These are phyloP conservation scores for Tilletia caries DNA, from an alignment of 1,284 basidiomycete species.

Conservation along the genomic window DNA sequence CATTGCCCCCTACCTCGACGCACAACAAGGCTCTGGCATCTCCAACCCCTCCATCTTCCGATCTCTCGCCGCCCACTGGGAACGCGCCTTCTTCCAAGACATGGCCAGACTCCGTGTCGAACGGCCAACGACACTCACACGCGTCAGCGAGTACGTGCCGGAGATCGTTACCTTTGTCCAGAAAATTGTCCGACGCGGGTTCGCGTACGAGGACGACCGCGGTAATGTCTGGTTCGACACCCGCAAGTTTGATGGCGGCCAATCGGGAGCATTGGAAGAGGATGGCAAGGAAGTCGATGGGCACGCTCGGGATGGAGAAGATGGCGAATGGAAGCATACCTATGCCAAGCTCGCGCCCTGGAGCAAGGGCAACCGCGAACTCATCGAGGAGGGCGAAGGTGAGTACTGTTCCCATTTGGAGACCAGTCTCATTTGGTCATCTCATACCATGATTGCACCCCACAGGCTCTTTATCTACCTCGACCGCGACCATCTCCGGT, in stretches of 20 bases:
- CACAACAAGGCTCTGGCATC: constrained; percentile 65
- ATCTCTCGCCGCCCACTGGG: constrained; percentile 82
- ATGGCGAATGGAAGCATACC: constrained; percentile 55
- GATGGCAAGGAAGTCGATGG: constrained; percentile 32
- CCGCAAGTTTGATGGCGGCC: constrained; percentile 71
- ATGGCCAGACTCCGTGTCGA: constrained; percentile 84
- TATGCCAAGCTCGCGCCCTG: constrained; percentile 96
- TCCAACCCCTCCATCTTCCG: constrained; percentile 84
- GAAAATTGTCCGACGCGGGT: constrained; percentile 81
- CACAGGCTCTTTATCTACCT: constrained; percentile 61
- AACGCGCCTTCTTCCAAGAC: constrained; percentile 82
- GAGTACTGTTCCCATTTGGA: constrained; percentile 17
- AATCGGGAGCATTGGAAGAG: neutral
- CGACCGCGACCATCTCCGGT: constrained; percentile 59
- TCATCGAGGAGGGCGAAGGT: constrained; percentile 93
- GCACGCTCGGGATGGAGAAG: constrained; percentile 38
- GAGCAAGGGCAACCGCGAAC: constrained; percentile 85
- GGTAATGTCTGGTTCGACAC: constrained; percentile 86
- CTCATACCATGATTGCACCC: neutral
- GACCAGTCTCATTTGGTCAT: neutral
- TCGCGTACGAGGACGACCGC: constrained; percentile 74
- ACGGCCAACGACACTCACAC: constrained; percentile 83
- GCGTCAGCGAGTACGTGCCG: constrained; percentile 94
- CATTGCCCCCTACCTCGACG: constrained; percentile 36
- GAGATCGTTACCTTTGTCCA: constrained; percentile 89